phyloP scores from a whole-genome alignment of 1,139 yeast species.

The Hemisphaericaspora xylofermentans region DNA sequence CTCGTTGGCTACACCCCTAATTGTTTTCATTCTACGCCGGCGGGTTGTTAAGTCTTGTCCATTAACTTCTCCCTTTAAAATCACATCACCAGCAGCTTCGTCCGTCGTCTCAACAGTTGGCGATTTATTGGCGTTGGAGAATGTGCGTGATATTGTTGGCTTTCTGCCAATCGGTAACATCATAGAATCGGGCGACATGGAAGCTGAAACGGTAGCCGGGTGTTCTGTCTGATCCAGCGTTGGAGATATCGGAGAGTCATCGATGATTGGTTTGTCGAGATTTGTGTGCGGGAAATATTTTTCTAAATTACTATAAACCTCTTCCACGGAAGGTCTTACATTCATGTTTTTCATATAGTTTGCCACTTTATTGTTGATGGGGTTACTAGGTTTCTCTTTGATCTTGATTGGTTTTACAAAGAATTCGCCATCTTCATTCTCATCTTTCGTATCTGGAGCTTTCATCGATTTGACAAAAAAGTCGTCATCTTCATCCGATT shows the following conservation, averaged over 20 bases:
- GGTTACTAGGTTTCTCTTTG: neutral
- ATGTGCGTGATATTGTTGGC: slow-evolving; percentile 46
- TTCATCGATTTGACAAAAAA: slow-evolving; percentile 31
- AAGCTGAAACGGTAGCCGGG: slow-evolving; percentile 1
- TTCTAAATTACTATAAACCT: slow-evolving; percentile 86
- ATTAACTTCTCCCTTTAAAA: slow-evolving; percentile 21
- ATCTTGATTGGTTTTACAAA: slow-evolving; percentile 27
- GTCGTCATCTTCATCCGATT: slow-evolving; percentile 26
- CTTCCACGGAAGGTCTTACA: slow-evolving; percentile 93
- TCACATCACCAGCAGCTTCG: slow-evolving; percentile 27
- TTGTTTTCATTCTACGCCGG: slow-evolving; percentile 64
- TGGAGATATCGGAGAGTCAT: slow-evolving; percentile 70
- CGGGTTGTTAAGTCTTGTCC: slow-evolving; percentile 17
- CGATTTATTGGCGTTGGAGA: slow-evolving; percentile 48
- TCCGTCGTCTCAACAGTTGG: slow-evolving; percentile 27
- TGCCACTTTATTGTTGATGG: neutral
- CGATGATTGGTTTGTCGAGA: slow-evolving; percentile 87
- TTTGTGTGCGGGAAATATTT: slow-evolving; percentile 90
- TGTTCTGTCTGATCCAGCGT: slow-evolving; percentile 8
- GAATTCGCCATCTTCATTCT: slow-evolving; percentile 29
- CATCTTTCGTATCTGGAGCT: slow-evolving; percentile 10
- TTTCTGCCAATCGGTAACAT: slow-evolving; percentile 16
- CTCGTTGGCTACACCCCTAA: slow-evolving; percentile 89
- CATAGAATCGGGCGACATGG: slow-evolving; percentile 8
- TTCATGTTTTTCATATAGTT: slow-evolving; percentile 23